These are phyloP conservation scores for Crataegus laevigata DNA, from an alignment of 306 rosid genomes.

Conservation along the genomic window DNA sequence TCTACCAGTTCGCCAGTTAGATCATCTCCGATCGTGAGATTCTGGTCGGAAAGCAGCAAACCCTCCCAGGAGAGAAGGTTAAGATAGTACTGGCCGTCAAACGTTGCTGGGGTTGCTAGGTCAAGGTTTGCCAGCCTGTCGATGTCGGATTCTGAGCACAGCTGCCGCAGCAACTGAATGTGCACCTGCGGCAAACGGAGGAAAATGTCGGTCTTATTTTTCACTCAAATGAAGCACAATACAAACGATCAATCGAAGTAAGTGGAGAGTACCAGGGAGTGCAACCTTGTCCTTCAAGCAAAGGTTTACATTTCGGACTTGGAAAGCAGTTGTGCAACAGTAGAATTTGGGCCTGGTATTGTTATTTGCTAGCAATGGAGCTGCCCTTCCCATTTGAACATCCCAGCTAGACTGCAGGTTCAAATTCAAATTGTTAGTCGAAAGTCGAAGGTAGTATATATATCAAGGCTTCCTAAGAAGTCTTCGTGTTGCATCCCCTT, in stretches of 20 bases:
- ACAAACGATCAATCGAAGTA: too few relatives aligned
- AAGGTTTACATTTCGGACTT: conserved; percentile 63
- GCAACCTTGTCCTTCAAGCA: conserved; percentile 63
- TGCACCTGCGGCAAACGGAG: conserved; percentile 32
- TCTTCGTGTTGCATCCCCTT: too few relatives aligned
- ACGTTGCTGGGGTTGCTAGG: conserved; percentile 61
- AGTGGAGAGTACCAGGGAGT: conserved; percentile 51
- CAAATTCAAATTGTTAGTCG: background rate
- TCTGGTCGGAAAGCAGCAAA: conserved; percentile 70
- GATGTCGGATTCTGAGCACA: conserved; percentile 42
- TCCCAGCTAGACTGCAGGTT: conserved; percentile 64
- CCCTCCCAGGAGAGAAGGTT: conserved; percentile 77
- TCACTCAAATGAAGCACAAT: background rate
- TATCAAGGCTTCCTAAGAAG: too few relatives aligned
- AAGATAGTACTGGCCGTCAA: conserved; percentile 71
- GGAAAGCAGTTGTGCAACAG: conserved; percentile 43
- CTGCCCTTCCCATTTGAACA: conserved; percentile 66
- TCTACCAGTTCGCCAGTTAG: conserved; percentile 47
- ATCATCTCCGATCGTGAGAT: conserved; percentile 30
- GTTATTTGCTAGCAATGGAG: conserved; percentile 50
- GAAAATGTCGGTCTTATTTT: background rate
- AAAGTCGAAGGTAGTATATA: background rate
- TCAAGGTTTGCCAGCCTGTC: conserved; percentile 48
- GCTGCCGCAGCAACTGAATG: conserved; percentile 52
- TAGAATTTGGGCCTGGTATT: conserved; percentile 79